Conservation (phyloP, 805 yeast species). For the Schwanniomyces vanrijiae region DNA sequence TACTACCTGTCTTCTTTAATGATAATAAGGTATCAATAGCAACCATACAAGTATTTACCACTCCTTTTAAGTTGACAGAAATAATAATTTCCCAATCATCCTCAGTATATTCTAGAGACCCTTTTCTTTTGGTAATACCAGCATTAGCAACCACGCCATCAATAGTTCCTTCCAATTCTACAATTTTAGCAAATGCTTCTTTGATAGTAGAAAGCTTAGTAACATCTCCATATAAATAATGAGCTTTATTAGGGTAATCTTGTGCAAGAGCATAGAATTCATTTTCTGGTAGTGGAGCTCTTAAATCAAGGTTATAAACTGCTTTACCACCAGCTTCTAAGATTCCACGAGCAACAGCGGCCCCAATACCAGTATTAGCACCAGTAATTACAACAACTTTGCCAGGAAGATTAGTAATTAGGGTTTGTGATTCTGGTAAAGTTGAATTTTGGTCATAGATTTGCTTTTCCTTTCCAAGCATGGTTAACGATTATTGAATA, state of each 20-base stretch:
- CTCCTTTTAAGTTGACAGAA: slow-evolving; percentile 27
- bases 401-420: slow-evolving; percentile 24
- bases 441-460: slow-evolving; percentile 6
- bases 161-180: slow-evolving; percentile 16
- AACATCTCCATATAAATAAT: slow-evolving; percentile 23
- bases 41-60: slow-evolving; percentile 16
- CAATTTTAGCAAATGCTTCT: slow-evolving; percentile 4
- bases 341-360: slow-evolving; percentile 49
- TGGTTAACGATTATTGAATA: not conserved
- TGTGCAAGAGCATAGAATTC: slow-evolving; percentile 19
- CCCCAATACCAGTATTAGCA: slow-evolving; percentile 59
- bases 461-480: slow-evolving; percentile 10
- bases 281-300: slow-evolving; percentile 25
- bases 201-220: slow-evolving; percentile 21
- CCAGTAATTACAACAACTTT: slow-evolving; percentile 50
- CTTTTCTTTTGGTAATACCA: slow-evolving; percentile 33
- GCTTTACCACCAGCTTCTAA: slow-evolving; percentile 47
- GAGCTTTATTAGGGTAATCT: slow-evolving; percentile 19
- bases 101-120: slow-evolving; percentile 23
- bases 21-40: slow-evolving; percentile 13
- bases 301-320: slow-evolving; percentile 35
- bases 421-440: slow-evolving; percentile 5
- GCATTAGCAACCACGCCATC: slow-evolving; percentile 37
- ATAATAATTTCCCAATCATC: slow-evolving; percentile 30
- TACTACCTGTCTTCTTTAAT: slow-evolving; percentile 33